These are phyloP conservation scores for Fraxinus sp. DNA, from an alignment of 305 asterid genomes.

Conservation along the genomic window DNA sequence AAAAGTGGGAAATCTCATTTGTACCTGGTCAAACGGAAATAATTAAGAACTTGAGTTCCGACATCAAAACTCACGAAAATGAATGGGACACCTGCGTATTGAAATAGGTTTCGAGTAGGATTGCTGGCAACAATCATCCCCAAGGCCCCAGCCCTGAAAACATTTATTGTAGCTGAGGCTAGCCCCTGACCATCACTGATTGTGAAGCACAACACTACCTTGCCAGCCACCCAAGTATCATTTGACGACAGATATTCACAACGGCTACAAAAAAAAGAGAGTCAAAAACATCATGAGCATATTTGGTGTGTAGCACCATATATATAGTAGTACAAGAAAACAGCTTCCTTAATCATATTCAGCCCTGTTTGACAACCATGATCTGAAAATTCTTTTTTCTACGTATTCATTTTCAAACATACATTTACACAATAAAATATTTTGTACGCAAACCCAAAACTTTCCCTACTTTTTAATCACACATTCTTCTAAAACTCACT, in stretches of 20 bases:
- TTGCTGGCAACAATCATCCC: slow-evolving; percentile 48
- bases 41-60: slow-evolving; percentile 45
- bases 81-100: slow-evolving; percentile 34
- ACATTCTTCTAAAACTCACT: no score
- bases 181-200: background rate
- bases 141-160: slow-evolving; percentile 41
- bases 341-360: background rate
- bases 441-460: no score
- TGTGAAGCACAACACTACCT: slow-evolving; percentile 50
- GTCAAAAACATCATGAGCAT: background rate
- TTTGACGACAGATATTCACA: slow-evolving; percentile 32
- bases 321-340: background rate
- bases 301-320: background rate
- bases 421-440: no score
- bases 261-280: slow-evolving; percentile 24
- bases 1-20: slow-evolving; percentile 1
- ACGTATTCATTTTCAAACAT: no score
- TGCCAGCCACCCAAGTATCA: slow-evolving; percentile 30
- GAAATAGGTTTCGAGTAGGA: slow-evolving; percentile 25
- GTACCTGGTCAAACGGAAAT: slow-evolving; percentile 47
- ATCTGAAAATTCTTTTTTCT: no score
- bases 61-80: slow-evolving; percentile 40
- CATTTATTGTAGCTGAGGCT: background rate
- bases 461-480: no score
- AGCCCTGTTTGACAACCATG: no score